Base-by-base conservation (phyloP, 2,329 filamentous ascomycete species). In the Bipolaris sorokiniana region DNA sequence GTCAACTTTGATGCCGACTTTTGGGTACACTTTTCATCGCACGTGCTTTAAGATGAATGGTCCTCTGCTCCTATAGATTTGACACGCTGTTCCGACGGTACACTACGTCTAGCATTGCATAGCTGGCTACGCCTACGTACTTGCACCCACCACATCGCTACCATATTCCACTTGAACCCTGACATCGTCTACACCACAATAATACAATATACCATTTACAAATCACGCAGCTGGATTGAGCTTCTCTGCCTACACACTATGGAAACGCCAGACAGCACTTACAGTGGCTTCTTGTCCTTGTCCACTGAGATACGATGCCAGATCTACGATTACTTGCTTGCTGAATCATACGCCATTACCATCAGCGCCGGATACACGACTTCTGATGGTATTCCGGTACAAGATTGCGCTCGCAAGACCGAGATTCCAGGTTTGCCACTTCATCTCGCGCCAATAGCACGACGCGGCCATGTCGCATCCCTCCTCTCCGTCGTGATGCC, bases 241-340 rank as follows among this genome's bases (percentile, higher is more conserved):
- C 16, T 5, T 28, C 40, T 22, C 13, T 38, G 41, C 20, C 37
- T 10, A 23, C n/a, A 16, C 31, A 49, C 13, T 2, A 58, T 58
- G 55, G 9, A 11, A 13, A 41, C 23, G n/a, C 31, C 47, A 10
- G 40, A 56, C 16, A 50, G 44, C 47, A 37, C 38, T 15, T 54
- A 61, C 44, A 62, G 64, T 36, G 63, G 57, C 36, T 62, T 69
- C 38, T 58, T 68, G 18, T 60, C 61, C 6, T 47, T 80, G 13
- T 77, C 78, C 4, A 67, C 73, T 18, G 78, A 80, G 65, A 61
- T 80, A 22, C 73, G 78, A 42, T 77, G 79, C 36, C 66, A 73
- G 15, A 78, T 80, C 48, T 80, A 80, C 67, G 70, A 74, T 33
- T 74, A 74, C 54, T 72, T 76, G 16, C 68, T 79, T 22, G 65